Base-by-base conservation (phyloP, 1,284 basidiomycete genomes). In the Naganishia liquefaciens region DNA sequence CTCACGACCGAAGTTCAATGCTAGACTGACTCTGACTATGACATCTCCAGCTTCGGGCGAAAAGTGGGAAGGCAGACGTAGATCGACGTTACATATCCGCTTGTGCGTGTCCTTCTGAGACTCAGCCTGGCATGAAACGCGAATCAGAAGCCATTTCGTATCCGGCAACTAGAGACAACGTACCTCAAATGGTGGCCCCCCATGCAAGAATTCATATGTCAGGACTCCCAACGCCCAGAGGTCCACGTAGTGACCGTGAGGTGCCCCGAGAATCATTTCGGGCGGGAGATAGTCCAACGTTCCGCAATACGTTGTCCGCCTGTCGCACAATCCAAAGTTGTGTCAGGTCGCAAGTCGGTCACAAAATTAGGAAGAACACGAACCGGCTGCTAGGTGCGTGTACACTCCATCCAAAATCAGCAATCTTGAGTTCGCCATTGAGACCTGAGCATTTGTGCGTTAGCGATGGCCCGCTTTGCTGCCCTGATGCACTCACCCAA, bases 331-430 rank as follows among this genome's bases (percentile, higher is more conserved):
- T 19, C 47, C 21, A 21, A 33, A 17, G 19, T 23, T n/a, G 15
- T 0, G 55, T 39, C 39, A 13, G 23, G 28, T 23, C 17, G 33
- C 15, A 28, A 9, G 28, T 6, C 13, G 13, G 10, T 7, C 33
- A 37, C 10, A 7, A 37, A 37, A 37, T 30, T 25, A 49, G 19
- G 11, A 50, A 10, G 23, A 21, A 21, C 5, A 47, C 61, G 15
- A 6, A 67, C 66, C 66, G 55, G 51, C 62, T 61, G 15, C 57
- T 62, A 0, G 95, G 96, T 0, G 96, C 96, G 76, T 99, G 96
- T 2, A 99, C 95, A 74, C 90, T 93, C 95, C 96, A 99, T 7
- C 96, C 96, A 79, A 99, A 99, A 79, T 99, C 96, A 6, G 87
- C 96, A 69, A 99, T 97, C 84, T 99, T 99, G 69, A 99, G 83